Percentiles rank a stretch among this genome's conserved stretches.
Conservation (phyloP, 139 green algal genomes). For the Chlorella ohadii region DNA sequence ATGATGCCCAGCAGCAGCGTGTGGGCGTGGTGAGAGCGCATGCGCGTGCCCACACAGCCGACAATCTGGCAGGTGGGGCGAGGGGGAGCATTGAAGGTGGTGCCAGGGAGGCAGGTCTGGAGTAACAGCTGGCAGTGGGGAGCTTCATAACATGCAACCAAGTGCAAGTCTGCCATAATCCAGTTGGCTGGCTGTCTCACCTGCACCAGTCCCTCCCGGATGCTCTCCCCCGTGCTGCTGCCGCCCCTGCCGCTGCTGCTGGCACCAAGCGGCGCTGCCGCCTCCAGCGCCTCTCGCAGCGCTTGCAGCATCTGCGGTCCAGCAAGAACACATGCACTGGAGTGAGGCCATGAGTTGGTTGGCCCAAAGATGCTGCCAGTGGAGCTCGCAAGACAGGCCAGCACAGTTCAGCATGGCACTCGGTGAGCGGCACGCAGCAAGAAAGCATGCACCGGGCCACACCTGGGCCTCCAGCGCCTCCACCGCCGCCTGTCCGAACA, state of each 20-base stretch:
- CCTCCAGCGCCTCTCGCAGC: constrained; percentile 24
- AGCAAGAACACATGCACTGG: too few species aligned
- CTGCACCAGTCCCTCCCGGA: constrained; percentile 26
- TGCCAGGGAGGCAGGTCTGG: not conserved
- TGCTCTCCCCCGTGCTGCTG: constrained; percentile 1
- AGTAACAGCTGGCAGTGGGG: not conserved
- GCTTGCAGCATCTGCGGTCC: constrained; percentile 27
- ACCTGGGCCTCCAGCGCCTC: too few species aligned
- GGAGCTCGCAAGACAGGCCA: too few species aligned
- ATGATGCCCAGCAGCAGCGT: constrained; percentile 46
- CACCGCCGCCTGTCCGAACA: too few species aligned
- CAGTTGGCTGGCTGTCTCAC: too few species aligned
- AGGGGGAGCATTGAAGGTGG: not conserved
- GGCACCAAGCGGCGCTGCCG: not conserved
- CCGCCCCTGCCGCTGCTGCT: not conserved
- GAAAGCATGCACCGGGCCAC: too few species aligned
- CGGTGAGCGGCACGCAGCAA: too few species aligned
- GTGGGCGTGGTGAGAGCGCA: constrained; percentile 23
- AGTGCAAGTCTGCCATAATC: too few species aligned
- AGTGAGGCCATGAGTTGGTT: too few species aligned
- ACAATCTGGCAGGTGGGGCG: constrained; percentile 22
- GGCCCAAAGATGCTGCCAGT: too few species aligned
- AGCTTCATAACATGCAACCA: too few species aligned
- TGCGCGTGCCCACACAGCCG: constrained; percentile 10
- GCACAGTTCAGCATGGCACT: too few species aligned